Percentiles rank a stretch among this genome's conserved stretches.
Evolutionary conservation across 305 asterid genomes (phyloP).

Genomic region (Ajuga reptans): DNA sequence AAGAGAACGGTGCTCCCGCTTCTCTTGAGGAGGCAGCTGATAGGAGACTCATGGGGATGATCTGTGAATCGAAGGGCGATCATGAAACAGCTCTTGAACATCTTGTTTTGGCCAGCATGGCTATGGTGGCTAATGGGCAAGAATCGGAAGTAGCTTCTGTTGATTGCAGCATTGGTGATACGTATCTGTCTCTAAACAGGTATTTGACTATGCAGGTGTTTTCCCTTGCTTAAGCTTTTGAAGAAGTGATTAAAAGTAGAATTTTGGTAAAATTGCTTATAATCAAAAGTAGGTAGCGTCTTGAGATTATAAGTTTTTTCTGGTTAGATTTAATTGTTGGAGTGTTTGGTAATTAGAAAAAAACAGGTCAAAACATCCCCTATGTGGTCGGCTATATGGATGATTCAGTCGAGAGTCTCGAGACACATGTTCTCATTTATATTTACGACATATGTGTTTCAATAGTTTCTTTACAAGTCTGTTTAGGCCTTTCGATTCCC

Average conservation of each 20-base stretch:
- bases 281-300: no score
- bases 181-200: conserved; percentile 64
- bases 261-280: no score
- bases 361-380: no score
- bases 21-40: conserved; percentile 85
- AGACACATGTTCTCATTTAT: not conserved
- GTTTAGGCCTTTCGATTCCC: not conserved
- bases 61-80: conserved; percentile 69
- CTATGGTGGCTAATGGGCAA: conserved; percentile 79
- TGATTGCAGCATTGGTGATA: conserved; percentile 77
- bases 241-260: no score
- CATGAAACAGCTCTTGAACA: conserved; percentile 87
- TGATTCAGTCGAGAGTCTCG: not conserved
- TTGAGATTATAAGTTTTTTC: no score
- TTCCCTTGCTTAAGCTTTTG: no score
- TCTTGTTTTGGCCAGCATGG: conserved; percentile 86
- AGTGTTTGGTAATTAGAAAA: no score
- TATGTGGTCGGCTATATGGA: not conserved
- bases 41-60: conserved; percentile 76
- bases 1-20: conserved; percentile 57
- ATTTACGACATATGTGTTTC: not conserved
- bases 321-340: no score
- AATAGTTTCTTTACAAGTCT: not conserved
- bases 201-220: conserved; percentile 20
- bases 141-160: conserved; percentile 77